These are phyloP conservation scores for Vitis cinerea DNA, from an alignment of 164 flowering plant genomes.

Conservation along the genomic window DNA sequence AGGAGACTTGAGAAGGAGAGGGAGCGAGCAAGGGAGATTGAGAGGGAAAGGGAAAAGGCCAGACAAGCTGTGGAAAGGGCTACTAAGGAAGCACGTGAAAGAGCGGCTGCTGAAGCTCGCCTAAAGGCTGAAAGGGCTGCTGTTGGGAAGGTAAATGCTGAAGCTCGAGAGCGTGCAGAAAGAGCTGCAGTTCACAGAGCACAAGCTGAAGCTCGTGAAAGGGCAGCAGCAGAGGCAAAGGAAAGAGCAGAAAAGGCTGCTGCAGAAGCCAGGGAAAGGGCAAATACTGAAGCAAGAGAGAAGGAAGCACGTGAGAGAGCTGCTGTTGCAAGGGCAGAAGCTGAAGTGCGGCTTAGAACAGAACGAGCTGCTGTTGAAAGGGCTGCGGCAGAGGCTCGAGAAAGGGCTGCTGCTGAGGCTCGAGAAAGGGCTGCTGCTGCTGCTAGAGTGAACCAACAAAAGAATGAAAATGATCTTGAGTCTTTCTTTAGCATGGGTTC, in stretches of 20 bases:
- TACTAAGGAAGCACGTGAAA: slow-evolving; percentile 43
- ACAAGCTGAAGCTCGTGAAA: slow-evolving; percentile 82
- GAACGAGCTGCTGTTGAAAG: slow-evolving; percentile 81
- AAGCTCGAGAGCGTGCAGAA: slow-evolving; percentile 79
- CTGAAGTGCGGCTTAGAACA: slow-evolving; percentile 54
- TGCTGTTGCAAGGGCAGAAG: slow-evolving; percentile 37
- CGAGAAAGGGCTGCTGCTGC: slow-evolving; percentile 73
- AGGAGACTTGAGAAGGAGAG: slow-evolving; percentile 41
- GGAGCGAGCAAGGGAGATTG: slow-evolving; percentile 39
- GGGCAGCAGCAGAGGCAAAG: slow-evolving; percentile 79
- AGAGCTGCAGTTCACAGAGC: slow-evolving; percentile 89
- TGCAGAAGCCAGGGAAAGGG: slow-evolving; percentile 76
- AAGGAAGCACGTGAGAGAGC: slow-evolving; percentile 56
- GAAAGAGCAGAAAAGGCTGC: slow-evolving; percentile 83
- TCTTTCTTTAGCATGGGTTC: slow-evolving; percentile 73
- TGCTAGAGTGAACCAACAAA: slow-evolving; percentile 65
- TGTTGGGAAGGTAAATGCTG: slow-evolving; percentile 55
- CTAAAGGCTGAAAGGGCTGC: slow-evolving; percentile 68
- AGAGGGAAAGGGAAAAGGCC: slow-evolving; percentile 60
- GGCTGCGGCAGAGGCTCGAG: slow-evolving; percentile 74
- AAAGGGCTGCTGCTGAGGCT: slow-evolving; percentile 74
- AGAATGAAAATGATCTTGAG: slow-evolving; percentile 72
- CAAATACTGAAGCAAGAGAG: slow-evolving; percentile 42
- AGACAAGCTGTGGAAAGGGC: slow-evolving; percentile 81
- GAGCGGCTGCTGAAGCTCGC: slow-evolving; percentile 63